These are phyloP conservation scores for Colletotrichum scovillei DNA, from an alignment of 2,329 filamentous ascomycete genomes.

Conservation along the genomic window DNA sequence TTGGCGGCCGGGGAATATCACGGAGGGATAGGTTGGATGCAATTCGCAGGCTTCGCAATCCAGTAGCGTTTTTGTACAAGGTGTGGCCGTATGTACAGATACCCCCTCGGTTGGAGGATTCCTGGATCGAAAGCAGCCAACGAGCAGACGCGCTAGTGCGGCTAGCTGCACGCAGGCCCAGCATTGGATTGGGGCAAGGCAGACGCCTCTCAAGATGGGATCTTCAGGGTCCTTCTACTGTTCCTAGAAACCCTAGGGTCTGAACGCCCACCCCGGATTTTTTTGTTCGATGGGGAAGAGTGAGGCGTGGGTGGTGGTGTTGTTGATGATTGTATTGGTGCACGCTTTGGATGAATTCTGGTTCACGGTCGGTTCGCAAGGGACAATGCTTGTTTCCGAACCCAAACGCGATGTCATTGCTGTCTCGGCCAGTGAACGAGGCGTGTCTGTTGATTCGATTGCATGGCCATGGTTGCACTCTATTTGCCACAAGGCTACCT, in stretches of 20 bases:
- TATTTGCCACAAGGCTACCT: not conserved
- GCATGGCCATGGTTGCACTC: not conserved
- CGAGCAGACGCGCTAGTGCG: slow-evolving; percentile 23
- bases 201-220: slow-evolving; percentile 27
- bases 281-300: not conserved
- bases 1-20: slow-evolving; percentile 33
- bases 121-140: slow-evolving; percentile 15
- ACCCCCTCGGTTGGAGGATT: not conserved
- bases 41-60: no score
- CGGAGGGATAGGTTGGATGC: not conserved
- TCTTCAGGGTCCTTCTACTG: slow-evolving; percentile 34
- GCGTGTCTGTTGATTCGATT: not conserved
- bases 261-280: slow-evolving; percentile 12
- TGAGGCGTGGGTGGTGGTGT: not conserved
- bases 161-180: slow-evolving; percentile 30
- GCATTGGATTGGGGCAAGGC: slow-evolving; percentile 22
- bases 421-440: not conserved
- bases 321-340: not conserved
- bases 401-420: not conserved
- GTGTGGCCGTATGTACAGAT: no score
- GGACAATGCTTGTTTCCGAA: not conserved
- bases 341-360: not conserved
- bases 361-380: not conserved
- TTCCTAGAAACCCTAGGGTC: slow-evolving; percentile 1
- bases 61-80: no score